Base-by-base conservation (phyloP, 495 filamentous ascomycete genomes). In the Daldinia bambusicola region DNA sequence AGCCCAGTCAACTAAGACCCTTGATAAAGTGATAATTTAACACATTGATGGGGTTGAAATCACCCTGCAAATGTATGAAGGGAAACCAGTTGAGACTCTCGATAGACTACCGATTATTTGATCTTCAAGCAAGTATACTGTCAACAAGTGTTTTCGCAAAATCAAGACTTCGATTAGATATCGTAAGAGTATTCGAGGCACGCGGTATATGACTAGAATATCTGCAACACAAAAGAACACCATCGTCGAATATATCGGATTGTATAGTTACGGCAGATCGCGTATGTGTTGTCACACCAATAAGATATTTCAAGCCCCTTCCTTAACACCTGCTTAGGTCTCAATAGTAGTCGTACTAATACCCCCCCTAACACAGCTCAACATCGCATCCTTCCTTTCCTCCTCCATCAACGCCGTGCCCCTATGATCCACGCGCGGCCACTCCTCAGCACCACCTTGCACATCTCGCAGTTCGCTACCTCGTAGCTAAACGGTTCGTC, bases 381-480 rank as follows among this genome's bases (percentile, higher is more conserved):
- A 64, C 81, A 85, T 83, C 9, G 77, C 69, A 6, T 61, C 74
- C 14, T 37, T 69, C 72, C 81, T 84, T 59, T 84, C 84, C 51
- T 82, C 83, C 0, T 80, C 80, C 62, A 76, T 74, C 14, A 85
- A 68, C 48, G 80, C 84, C 18, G 80, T 83, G 4, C 86, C 87
- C 37, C 86, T 76, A 77, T 88, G 86, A 13, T 86, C 83, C 10
- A 89, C 83, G 55, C 76, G 65, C 6, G n/a, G n/a, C 87, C 87
- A 2, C 67, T 76, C 74, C 77, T 83, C 50, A 88, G 69, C 13
- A 58, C 64, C 18, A 89, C 80, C 64, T 74, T 78, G 71, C 86
- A 89, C n/a, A 86, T 88, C 3, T 86, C 86, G 60, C 87, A 89
- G 70, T 88, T 89, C 0, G 86, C 87, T 5, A 84, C 83, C 75